Conservation (phyloP, 441 rosid species). For the Croton laevigatus region DNA sequence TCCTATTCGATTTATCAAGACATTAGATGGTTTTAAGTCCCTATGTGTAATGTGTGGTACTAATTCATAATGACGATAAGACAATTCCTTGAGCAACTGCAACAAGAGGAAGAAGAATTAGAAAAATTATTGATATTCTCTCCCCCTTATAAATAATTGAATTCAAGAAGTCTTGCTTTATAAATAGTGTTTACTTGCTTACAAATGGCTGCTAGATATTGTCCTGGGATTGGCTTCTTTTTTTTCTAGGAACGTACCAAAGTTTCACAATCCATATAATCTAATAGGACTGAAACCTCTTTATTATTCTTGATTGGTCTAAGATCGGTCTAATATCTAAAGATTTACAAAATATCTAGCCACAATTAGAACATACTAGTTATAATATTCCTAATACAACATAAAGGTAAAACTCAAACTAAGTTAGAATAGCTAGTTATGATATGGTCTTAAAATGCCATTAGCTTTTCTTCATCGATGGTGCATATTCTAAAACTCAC, state of each 20-base stretch:
- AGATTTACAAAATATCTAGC: no score
- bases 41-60: constrained; percentile 85
- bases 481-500: no score
- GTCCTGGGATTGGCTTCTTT: constrained; percentile 66
- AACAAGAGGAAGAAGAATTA: constrained; percentile 12
- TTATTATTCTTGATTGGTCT: no score
- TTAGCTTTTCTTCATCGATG: no score
- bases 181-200: constrained; percentile 51
- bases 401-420: no score
- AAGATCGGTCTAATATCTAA: no score
- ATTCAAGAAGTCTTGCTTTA: constrained; percentile 1
- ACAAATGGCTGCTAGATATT: constrained; percentile 74
- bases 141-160: background rate
- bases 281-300: constrained; percentile 78
- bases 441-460: no score
- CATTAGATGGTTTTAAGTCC: constrained; percentile 89
- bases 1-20: constrained; percentile 87
- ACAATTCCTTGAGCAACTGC: constrained; percentile 45
- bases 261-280: constrained; percentile 98
- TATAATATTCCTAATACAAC: no score
- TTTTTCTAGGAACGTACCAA: constrained; percentile 75
- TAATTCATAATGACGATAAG: no score
- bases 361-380: no score
- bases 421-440: no score
- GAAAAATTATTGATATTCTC: background rate